Evolutionary conservation across 106 monocot species (phyloP), one percentile per base, ranked within the genome.

Genomic region (Triglochin maritima): DNA sequence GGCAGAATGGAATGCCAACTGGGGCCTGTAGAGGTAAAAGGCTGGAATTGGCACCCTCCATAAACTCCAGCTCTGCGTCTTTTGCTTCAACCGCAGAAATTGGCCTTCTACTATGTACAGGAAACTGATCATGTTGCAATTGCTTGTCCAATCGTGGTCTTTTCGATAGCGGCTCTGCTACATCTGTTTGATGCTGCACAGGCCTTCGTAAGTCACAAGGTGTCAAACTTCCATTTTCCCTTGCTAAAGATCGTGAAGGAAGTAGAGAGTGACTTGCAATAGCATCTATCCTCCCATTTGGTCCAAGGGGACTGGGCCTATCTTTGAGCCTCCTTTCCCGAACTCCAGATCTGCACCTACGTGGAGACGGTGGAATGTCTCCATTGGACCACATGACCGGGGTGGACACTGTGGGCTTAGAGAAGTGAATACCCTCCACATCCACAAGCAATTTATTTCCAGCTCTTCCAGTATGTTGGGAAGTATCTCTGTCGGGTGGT

Each of bases 1-100:
- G 74, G 61, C 82, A 87, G 46, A 85, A 85, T 12, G 94, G 81
- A 63, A 96, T 82, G 15, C 95, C 95, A 68, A 96, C 85, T 16
- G 95, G 95, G 55, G 95, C 90, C 16, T n/a, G 64, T 9, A 93
- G 49, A 48, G 80, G 77, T 52, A 70, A 61, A 71, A 65, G 63
- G 7, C 46, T 47, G 15, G 56, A 69, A 10, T 43, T 70, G 29
- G 56, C n/a, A 62, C 63, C 63, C 69, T 70, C 17, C 7, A 50
- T 72, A 3, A 60, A 50, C 16, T 76, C 66, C 44, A 65, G 10
- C 11, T 72, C 71, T 43, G 61, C 77, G 17, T 13, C 71, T 51
- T 76, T 58, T 44, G 64, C 17, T 9, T 44, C 49, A 53, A 66
- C 57, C 49, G 59, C 56, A 42, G 46, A 5, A 14, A n/a, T 17